Conservation (phyloP, 1,139 yeast species). For the Yamadazyma membranifaciens region DNA sequence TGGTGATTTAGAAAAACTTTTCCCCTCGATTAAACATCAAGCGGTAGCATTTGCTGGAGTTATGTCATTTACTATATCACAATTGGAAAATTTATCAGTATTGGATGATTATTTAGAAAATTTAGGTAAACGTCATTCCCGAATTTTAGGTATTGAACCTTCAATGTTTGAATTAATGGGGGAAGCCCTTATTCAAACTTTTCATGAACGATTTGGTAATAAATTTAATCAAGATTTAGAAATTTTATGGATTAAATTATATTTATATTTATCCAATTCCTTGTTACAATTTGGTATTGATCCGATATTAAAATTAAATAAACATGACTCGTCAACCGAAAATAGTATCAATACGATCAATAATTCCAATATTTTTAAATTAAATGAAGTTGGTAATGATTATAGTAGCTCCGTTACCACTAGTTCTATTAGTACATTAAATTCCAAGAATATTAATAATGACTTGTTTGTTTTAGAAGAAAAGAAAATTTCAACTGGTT, state of each 20-base stretch:
- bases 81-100: slow-evolving; percentile 34
- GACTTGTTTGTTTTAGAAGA: slow-evolving; percentile 15
- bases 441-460: slow-evolving; percentile 4
- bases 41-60: slow-evolving; percentile 82
- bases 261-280: slow-evolving; percentile 62
- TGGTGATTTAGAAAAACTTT: slow-evolving; percentile 51
- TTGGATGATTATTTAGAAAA: slow-evolving; percentile 62
- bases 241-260: slow-evolving; percentile 71
- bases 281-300: slow-evolving; percentile 65
- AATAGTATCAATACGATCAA: not conserved
- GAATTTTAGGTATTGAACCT: slow-evolving; percentile 74
- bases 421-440: not conserved
- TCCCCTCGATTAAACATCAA: slow-evolving; percentile 68
- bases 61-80: slow-evolving; percentile 58
- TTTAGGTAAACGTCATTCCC: slow-evolving; percentile 72
- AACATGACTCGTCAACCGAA: too few relatives aligned
- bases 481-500: slow-evolving; percentile 12
- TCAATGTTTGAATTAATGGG: slow-evolving; percentile 78
- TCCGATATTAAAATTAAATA: slow-evolving; percentile 40
- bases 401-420: not conserved
- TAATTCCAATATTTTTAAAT: slow-evolving; percentile 9
- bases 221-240: slow-evolving; percentile 51
- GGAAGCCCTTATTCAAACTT: slow-evolving; percentile 69
- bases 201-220: slow-evolving; percentile 61
- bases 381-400: slow-evolving; percentile 11